These are phyloP conservation scores for Penicillium arizonense DNA, from an alignment of 495 filamentous ascomycete genomes.

Conservation along the genomic window DNA sequence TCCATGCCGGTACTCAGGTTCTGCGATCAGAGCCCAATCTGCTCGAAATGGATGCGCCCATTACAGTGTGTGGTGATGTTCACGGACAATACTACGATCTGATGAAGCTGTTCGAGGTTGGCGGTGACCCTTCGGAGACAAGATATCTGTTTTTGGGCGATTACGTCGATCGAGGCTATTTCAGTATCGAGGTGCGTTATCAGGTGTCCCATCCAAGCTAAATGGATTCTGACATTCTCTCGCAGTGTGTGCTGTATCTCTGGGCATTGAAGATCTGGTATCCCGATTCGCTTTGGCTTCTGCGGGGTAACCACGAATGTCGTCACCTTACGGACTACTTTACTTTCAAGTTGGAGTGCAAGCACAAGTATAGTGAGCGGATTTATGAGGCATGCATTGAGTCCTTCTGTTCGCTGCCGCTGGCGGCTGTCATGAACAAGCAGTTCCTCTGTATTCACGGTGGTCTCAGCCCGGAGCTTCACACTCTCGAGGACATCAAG, in stretches of 20 bases:
- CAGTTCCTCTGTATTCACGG: constrained; percentile 99
- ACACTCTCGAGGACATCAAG: constrained; percentile 91
- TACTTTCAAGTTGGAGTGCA: constrained; percentile 99
- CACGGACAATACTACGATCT: constrained; percentile 98
- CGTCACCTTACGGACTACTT: constrained; percentile 99
- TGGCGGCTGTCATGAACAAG: constrained; percentile 99
- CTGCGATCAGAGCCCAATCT: constrained; percentile 88
- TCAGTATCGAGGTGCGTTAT: constrained; percentile 81
- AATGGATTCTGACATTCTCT: constrained; percentile 7
- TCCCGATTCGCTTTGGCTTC: constrained; percentile 92
- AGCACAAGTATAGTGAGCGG: constrained; percentile 96
- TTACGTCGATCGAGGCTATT: constrained; percentile 97
- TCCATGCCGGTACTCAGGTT: constrained; percentile 78
- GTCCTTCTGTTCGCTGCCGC: constrained; percentile 89
- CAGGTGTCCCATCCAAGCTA: neutral
- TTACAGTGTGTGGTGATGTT: constrained; percentile 98
- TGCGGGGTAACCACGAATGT: constrained; percentile 97
- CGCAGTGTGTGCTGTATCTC: constrained; percentile 87
- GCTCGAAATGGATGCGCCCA: constrained; percentile 98
- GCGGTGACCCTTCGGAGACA: constrained; percentile 93
- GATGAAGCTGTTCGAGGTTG: constrained; percentile 99
- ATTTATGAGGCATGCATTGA: constrained; percentile 99
- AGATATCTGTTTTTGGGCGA: constrained; percentile 96
- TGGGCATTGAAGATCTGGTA: constrained; percentile 99
- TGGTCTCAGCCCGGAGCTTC: constrained; percentile 90